A percentile compares a stretch with the other conserved stretches of the same genome.
These are phyloP conservation scores for Aspergillus neoniger DNA, from an alignment of 2,329 filamentous ascomycete species.

Conservation along the genomic window DNA sequence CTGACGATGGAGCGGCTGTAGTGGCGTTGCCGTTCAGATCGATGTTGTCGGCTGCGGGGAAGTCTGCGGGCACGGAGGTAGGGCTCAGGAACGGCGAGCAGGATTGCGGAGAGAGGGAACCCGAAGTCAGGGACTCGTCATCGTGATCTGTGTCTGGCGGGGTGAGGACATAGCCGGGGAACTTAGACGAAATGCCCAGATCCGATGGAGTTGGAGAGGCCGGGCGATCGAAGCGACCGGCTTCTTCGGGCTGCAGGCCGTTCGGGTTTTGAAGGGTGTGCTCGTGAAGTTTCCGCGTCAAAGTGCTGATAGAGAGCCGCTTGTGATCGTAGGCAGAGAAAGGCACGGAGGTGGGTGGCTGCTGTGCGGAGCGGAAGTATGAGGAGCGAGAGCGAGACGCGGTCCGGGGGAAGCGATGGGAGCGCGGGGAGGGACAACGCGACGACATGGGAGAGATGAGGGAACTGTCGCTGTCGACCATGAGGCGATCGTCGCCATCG, in stretches of 20 bases:
- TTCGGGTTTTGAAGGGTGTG: constrained; percentile 37
- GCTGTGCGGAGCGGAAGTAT: constrained; percentile 37
- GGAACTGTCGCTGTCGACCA: constrained; percentile 40
- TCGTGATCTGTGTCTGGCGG: constrained; percentile 43
- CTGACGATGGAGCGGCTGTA: not conserved
- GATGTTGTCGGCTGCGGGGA: constrained; percentile 6
- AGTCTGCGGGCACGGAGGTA: constrained; percentile 32
- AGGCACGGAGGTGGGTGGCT: constrained; percentile 46
- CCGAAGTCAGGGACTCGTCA: constrained; percentile 57
- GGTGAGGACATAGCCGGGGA: constrained; percentile 36
- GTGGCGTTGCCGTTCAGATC: not conserved
- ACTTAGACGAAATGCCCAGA: constrained; percentile 12
- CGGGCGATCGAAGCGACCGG: constrained; percentile 12
- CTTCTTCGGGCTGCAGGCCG: constrained; percentile 19
- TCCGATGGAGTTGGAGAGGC: constrained; percentile 24
- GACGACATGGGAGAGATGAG: constrained; percentile 46
- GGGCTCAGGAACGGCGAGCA: constrained; percentile 32
- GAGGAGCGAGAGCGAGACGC: constrained; percentile 36
- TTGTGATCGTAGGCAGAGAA: constrained; percentile 44
- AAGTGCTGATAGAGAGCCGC: constrained; percentile 42
- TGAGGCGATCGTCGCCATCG: constrained; percentile 38
- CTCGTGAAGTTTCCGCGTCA: constrained; percentile 45
- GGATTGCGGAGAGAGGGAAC: constrained; percentile 58
- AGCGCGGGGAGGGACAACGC: constrained; percentile 45
- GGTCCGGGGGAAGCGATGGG: constrained; percentile 32